Conservation (phyloP, 2,329 filamentous ascomycete species). For the Penicillium sp. region DNA sequence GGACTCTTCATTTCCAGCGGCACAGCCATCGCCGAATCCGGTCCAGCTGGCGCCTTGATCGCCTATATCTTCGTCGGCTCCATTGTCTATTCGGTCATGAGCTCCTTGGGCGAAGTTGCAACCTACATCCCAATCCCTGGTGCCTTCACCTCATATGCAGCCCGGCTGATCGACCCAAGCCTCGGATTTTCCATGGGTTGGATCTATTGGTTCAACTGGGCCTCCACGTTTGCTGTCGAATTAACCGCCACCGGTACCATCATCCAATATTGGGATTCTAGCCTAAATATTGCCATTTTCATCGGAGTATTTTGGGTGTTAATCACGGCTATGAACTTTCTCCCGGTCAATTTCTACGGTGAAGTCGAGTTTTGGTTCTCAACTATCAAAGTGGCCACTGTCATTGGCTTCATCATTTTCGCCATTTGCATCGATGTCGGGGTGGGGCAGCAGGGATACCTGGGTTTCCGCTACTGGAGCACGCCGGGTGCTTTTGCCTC, state of each 20-base stretch:
- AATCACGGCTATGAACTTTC: constrained; percentile 60
- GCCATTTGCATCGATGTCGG: constrained; percentile 66
- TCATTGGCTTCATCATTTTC: constrained; percentile 68
- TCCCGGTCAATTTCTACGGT: constrained; percentile 64
- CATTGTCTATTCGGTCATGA: constrained; percentile 68
- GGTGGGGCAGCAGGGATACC: constrained; percentile 59
- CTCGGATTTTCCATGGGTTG: constrained; percentile 70
- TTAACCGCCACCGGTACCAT: constrained; percentile 63
- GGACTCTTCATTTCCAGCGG: constrained; percentile 63
- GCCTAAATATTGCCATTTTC: constrained; percentile 59
- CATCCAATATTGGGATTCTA: constrained; percentile 62
- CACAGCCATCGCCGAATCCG: constrained; percentile 52
- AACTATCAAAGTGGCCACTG: constrained; percentile 64
- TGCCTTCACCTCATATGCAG: constrained; percentile 66
- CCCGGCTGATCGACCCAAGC: constrained; percentile 63
- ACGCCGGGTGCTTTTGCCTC: constrained; percentile 61
- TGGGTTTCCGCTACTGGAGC: constrained; percentile 65
- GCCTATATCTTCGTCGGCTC: constrained; percentile 61
- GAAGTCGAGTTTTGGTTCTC: constrained; percentile 73
- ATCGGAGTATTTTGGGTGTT: constrained; percentile 64
- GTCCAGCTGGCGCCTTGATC: constrained; percentile 58
- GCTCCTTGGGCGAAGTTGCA: constrained; percentile 58
- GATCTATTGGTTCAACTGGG: constrained; percentile 75
- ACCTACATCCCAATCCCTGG: constrained; percentile 67
- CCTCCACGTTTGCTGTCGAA: constrained; percentile 64